These are phyloP conservation scores for Cerioporus squamosus DNA, from an alignment of 1,284 basidiomycete genomes.

Conservation along the genomic window DNA sequence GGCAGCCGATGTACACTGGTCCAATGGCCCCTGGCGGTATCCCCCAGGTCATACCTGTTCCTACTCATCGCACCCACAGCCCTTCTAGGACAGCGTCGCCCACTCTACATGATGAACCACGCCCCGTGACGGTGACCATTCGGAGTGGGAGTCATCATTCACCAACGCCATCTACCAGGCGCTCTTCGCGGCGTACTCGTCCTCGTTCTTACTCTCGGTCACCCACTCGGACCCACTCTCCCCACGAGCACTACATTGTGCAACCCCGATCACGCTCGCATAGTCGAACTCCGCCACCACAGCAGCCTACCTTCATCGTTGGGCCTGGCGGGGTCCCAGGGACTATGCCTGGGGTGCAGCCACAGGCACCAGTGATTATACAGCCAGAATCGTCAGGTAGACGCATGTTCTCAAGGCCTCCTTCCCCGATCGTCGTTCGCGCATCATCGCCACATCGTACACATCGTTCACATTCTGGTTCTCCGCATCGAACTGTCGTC, in stretches of 20 bases:
- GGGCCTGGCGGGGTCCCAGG: too few species aligned
- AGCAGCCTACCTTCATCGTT: neutral
- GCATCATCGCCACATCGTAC: too few species aligned
- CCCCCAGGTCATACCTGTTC: neutral
- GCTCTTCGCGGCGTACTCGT: neutral
- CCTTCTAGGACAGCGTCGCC: too few species aligned
- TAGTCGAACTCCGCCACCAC: neutral
- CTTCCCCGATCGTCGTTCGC: neutral
- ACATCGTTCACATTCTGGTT: too few species aligned
- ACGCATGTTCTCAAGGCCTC: neutral
- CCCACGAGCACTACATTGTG: conserved; percentile 5
- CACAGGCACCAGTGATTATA: neutral
- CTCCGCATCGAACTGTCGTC: too few species aligned
- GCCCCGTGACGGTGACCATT: too few species aligned
- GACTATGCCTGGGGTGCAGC: too few species aligned
- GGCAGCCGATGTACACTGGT: neutral
- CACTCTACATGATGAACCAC: too few species aligned
- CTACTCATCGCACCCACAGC: too few species aligned
- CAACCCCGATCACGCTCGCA: conserved; percentile 1
- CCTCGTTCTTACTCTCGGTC: conserved; percentile 12
- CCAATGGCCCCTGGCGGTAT: neutral
- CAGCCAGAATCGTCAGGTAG: neutral
- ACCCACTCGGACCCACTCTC: neutral
- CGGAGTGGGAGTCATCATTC: too few species aligned
- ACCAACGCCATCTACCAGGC: neutral